Evolutionary conservation across 1,284 basidiomycete species (phyloP).

Genomic region (Ganoderma lingzhi): DNA sequence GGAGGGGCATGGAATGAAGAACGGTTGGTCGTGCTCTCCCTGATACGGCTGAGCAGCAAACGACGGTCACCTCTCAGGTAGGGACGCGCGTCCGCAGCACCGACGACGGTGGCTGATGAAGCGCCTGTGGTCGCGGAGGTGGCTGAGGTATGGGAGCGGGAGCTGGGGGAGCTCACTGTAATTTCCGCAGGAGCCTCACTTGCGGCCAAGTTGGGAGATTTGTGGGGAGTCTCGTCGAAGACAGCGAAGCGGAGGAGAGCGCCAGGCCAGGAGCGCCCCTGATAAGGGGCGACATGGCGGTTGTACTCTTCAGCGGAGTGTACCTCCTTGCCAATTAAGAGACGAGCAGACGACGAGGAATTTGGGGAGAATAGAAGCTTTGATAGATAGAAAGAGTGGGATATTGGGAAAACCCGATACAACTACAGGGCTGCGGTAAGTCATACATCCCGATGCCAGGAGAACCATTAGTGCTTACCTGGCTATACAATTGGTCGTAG

Average conservation of each 20-base stretch:
- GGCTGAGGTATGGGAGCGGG: conserved; percentile 23
- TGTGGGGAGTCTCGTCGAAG: conserved; percentile 57
- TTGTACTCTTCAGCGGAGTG: conserved; percentile 66
- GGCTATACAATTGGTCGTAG: conserved; percentile 50
- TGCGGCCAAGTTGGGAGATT: conserved; percentile 39
- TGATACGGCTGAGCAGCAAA: conserved; percentile 37
- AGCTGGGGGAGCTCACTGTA: conserved; percentile 11
- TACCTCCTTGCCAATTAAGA: conserved; percentile 69
- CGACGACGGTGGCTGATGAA: conserved; percentile 31
- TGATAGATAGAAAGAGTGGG: conserved; percentile 65
- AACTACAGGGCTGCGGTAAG: conserved; percentile 53
- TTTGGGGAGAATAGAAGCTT: conserved; percentile 73
- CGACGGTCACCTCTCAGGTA: conserved; percentile 30
- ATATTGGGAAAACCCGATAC: conserved; percentile 71
- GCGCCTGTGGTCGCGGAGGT: conserved; percentile 25
- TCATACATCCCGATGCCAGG: conserved; percentile 18
- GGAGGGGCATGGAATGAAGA: conserved; percentile 23
- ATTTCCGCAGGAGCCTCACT: conserved; percentile 15
- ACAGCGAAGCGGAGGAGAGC: conserved; percentile 71
- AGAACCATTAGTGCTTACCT: conserved; percentile 44
- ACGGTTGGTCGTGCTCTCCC: conserved; percentile 34
- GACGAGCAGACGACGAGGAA: conserved; percentile 47
- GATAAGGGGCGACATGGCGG: conserved; percentile 56
- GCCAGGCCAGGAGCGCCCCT: conserved; percentile 57
- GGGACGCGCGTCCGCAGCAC: conserved; percentile 24